Base-by-base conservation (phyloP, 768 basidiomycete genomes). In the Botryobasidium botryosum region DNA sequence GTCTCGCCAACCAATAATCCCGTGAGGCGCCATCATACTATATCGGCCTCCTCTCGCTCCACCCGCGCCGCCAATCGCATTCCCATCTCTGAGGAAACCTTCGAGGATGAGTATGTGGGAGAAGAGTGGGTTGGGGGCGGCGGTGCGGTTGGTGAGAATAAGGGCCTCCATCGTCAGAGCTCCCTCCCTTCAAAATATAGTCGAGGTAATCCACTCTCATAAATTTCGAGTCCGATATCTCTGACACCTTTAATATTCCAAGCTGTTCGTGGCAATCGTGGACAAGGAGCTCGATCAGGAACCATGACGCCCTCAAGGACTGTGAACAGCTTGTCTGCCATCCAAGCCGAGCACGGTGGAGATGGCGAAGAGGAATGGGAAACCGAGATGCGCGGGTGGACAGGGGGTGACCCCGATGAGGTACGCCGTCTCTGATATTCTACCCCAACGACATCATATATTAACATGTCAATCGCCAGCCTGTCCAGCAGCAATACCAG, bases 361-460 rank as follows among this genome's bases (percentile, higher is more conserved):
- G 84, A 88, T 27, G 54, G 53, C 49, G 84, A 88, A 57, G 84
- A 86, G 51, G 79, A 83, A 45, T 88, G 85, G 85, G 80, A 83
- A 58, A 64, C 68, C 35, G 74, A 75, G 32, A 68, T 77, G 60
- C 61, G 67, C 17, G 70, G 68, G 61, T 62, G 71, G 57, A 62
- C 65, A 10, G 23, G 28, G 35, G 35, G 38, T 20, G 35, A 73
- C 47, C 77, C 77, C 43, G 80, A 81, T 26, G 79, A 82, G 62
- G 83, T 81, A 56, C 20, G 20, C 18, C 32, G 40, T 26, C 37
- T 38, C 33, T 45, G 27, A 44, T 32, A 36, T 20, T 40, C 36
- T 40, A 28, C 23, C 27, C 23, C 38, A 43, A 24, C 33, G 29
- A 23, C 40, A 56, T 42, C 67, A 69, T 48, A 56, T 68, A 45